A percentile compares a stretch with the other conserved stretches of the same genome.
These are phyloP conservation scores for Euphorbia celastroides DNA, from an alignment of 441 rosid species.

Conservation along the genomic window DNA sequence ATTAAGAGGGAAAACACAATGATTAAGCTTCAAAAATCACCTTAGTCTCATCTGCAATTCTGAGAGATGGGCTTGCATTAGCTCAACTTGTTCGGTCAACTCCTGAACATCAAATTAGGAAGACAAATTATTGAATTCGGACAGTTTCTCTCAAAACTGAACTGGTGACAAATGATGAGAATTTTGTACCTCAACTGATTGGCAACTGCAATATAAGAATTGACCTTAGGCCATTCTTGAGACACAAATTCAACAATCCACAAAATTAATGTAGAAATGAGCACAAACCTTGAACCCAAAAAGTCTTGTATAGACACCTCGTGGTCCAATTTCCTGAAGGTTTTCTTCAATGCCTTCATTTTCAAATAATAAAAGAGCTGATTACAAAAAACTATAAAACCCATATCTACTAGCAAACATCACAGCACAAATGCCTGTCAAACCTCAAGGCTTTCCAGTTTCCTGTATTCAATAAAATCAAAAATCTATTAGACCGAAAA, in stretches of 20 bases:
- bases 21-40: constrained; percentile 30
- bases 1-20: background rate
- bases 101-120: constrained; percentile 34
- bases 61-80: constrained; percentile 45
- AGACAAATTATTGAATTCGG: background rate
- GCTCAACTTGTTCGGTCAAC: constrained; percentile 38
- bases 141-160: constrained; percentile 2
- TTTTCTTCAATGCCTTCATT: constrained; percentile 67
- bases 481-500: constrained; percentile 12
- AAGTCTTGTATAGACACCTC: constrained; percentile 64
- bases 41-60: constrained; percentile 56
- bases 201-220: constrained; percentile 40
- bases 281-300: constrained; percentile 49
- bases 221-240: constrained; percentile 3
- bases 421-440: constrained; percentile 1
- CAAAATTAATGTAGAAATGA: constrained; percentile 16
- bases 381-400: constrained; percentile 6
- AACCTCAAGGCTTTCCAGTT: constrained; percentile 69
- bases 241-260: background rate
- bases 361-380: constrained; percentile 31
- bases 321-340: constrained; percentile 67
- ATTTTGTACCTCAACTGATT: constrained; percentile 51
- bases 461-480: constrained; percentile 41
- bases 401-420: constrained; percentile 10
- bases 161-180: constrained; percentile 2